These are phyloP conservation scores for Schwanniomyces sp. DNA, from an alignment of 805 yeast genomes.

Conservation along the genomic window DNA sequence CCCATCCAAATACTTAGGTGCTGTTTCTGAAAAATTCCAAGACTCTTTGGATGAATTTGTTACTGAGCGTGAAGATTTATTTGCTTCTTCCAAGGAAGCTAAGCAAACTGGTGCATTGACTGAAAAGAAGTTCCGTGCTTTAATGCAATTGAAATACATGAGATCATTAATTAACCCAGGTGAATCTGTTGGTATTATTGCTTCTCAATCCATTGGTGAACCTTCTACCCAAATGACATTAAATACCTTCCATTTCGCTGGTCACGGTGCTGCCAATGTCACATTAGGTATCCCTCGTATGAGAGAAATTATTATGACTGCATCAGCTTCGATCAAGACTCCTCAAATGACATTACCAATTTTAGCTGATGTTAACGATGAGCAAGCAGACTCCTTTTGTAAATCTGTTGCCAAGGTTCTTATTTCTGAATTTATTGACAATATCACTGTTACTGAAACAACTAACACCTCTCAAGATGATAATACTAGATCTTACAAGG, in stretches of 20 bases:
- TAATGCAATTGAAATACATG: constrained; percentile 98
- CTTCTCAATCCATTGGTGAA: constrained; percentile 97
- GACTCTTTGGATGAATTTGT: constrained; percentile 73
- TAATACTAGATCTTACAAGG: constrained; percentile 67
- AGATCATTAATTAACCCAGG: constrained; percentile 94
- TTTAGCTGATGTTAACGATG: constrained; percentile 74
- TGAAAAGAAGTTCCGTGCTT: constrained; percentile 85
- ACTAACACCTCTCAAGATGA: constrained; percentile 58
- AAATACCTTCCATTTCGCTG: constrained; percentile 97
- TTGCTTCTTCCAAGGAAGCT: constrained; percentile 54
- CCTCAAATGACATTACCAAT: constrained; percentile 98
- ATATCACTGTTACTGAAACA: constrained; percentile 83
- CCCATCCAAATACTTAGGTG: constrained; percentile 88
- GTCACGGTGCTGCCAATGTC: constrained; percentile 99
- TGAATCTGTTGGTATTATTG: constrained; percentile 97
- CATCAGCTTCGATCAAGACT: constrained; percentile 92
- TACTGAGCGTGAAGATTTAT: constrained; percentile 51
- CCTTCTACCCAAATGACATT: constrained; percentile 99
- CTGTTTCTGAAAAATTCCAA: constrained; percentile 89
- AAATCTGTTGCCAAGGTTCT: constrained; percentile 82
- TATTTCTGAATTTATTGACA: constrained; percentile 85
- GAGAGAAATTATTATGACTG: constrained; percentile 99
- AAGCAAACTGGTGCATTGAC: constrained; percentile 50
- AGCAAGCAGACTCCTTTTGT: constrained; percentile 89
- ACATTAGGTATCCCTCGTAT: constrained; percentile 99